Evolutionary conservation across 2,329 filamentous ascomycete genomes (phyloP).

Genomic region (Kalmusia sp.): DNA sequence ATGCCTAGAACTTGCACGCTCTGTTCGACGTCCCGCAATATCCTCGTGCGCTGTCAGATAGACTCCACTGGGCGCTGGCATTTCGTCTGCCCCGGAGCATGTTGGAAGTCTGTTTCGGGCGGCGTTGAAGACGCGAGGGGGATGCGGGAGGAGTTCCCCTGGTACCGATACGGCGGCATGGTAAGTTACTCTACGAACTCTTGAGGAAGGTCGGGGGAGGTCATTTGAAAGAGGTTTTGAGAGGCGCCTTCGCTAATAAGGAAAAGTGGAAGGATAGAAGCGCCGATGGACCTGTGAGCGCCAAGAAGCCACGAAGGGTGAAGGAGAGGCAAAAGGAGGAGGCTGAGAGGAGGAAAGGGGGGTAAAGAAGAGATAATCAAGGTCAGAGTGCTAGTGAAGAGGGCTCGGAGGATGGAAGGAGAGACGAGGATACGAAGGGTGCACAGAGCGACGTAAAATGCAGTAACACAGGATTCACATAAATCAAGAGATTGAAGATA

Average conservation of each 20-base stretch:
- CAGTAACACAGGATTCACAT: not conserved
- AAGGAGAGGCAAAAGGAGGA: slow-evolving; percentile 39
- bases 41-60: slow-evolving; percentile 54
- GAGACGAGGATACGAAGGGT: no score
- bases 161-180: slow-evolving; percentile 41
- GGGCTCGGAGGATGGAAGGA: no score
- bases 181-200: slow-evolving; percentile 41
- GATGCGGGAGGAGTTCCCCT: slow-evolving; percentile 20
- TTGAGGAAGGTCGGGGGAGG: no score
- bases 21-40: slow-evolving; percentile 44
- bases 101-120: slow-evolving; percentile 54
- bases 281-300: slow-evolving; percentile 49
- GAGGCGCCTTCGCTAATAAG: no score
- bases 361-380: no score
- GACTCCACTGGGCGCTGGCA: slow-evolving; percentile 50
- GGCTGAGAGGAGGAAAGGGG: no score
- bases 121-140: slow-evolving; percentile 50
- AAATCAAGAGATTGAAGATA: not conserved
- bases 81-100: slow-evolving; percentile 52
- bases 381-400: no score
- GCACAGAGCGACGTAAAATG: not conserved
- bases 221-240: no score
- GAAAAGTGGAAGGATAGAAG: slow-evolving; percentile 50
- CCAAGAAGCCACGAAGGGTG: slow-evolving; percentile 52
- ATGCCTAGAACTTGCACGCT: slow-evolving; percentile 50